Evolutionary conservation across 306 rosid species (phyloP).

Genomic region (Dryas alaskensis): DNA sequence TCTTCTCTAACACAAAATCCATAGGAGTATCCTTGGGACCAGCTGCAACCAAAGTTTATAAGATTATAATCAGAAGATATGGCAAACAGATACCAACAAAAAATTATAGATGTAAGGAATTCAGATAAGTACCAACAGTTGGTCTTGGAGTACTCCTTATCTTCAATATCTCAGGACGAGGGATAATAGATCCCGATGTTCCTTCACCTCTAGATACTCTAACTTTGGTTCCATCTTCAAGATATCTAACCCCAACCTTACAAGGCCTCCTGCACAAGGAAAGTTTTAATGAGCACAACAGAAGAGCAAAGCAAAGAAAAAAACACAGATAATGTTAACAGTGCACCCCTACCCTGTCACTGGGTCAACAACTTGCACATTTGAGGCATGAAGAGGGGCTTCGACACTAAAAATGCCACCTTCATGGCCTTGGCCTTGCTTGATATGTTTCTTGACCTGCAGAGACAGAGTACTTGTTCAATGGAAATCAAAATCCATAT

Average conservation of each 20-base stretch:
- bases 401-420: slow-evolving; percentile 93
- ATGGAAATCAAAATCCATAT: no score
- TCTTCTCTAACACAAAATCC: slow-evolving; percentile 70
- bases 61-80: neutral
- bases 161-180: slow-evolving; percentile 88
- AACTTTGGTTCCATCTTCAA: slow-evolving; percentile 93
- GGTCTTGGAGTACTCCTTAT: slow-evolving; percentile 87
- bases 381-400: slow-evolving; percentile 91
- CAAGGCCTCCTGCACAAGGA: slow-evolving; percentile 68
- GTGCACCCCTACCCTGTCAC: slow-evolving; percentile 58
- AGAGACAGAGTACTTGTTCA: slow-evolving; percentile 1
- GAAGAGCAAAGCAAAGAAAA: neutral
- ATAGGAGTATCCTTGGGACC: slow-evolving; percentile 87
- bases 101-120: neutral
- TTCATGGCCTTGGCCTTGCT: slow-evolving; percentile 97
- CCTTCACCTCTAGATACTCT: slow-evolving; percentile 85
- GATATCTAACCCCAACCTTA: slow-evolving; percentile 77
- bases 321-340: slow-evolving; percentile 3
- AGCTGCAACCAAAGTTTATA: slow-evolving; percentile 46
- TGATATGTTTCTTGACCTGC: slow-evolving; percentile 89
- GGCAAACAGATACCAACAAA: slow-evolving; percentile 2
- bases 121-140: slow-evolving; percentile 51
- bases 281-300: neutral
- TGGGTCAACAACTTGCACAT: slow-evolving; percentile 83
- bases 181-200: slow-evolving; percentile 77